Evolutionary conservation across 371 early-diverging fungal genomes (phyloP).

Genomic region (Rhizomucor miehei): DNA sequence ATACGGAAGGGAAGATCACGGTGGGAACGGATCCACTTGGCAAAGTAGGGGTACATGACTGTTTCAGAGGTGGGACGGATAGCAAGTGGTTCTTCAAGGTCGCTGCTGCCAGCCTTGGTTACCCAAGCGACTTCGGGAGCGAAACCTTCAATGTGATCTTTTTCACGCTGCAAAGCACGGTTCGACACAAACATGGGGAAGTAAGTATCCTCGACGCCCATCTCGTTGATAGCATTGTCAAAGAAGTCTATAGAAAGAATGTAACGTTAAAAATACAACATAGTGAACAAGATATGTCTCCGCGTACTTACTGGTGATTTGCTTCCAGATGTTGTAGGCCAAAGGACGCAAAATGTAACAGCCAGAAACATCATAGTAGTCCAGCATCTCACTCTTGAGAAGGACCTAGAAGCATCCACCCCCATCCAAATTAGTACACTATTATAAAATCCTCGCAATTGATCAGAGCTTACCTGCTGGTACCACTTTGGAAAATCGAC

Average conservation of each 20-base stretch:
- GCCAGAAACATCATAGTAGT: constrained; percentile 99
- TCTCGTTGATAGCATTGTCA: constrained; percentile 84
- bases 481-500: constrained; percentile 96
- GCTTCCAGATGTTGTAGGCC: constrained; percentile 98
- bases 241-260: constrained; percentile 79
- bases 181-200: constrained; percentile 99
- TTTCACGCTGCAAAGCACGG: constrained; percentile 92
- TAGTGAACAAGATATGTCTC: background rate
- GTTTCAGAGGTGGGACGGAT: constrained; percentile 99
- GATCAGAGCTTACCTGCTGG: constrained; percentile 65
- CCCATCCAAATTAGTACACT: too few species aligned
- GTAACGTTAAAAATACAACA: constrained; percentile 1
- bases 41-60: constrained; percentile 99
- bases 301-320: constrained; percentile 74
- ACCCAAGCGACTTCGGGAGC: constrained; percentile 99
- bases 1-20: constrained; percentile 98
- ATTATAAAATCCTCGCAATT: background rate
- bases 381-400: constrained; percentile 95
- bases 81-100: constrained; percentile 97
- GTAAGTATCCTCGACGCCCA: constrained; percentile 98
- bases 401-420: constrained; percentile 57
- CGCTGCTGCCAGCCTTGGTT: constrained; percentile 94
- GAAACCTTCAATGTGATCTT: constrained; percentile 99
- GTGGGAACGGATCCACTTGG: constrained; percentile 98
- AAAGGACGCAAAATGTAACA: constrained; percentile 99